Conservation (phyloP, 768 basidiomycete species). For the Mycena vulgaris region DNA sequence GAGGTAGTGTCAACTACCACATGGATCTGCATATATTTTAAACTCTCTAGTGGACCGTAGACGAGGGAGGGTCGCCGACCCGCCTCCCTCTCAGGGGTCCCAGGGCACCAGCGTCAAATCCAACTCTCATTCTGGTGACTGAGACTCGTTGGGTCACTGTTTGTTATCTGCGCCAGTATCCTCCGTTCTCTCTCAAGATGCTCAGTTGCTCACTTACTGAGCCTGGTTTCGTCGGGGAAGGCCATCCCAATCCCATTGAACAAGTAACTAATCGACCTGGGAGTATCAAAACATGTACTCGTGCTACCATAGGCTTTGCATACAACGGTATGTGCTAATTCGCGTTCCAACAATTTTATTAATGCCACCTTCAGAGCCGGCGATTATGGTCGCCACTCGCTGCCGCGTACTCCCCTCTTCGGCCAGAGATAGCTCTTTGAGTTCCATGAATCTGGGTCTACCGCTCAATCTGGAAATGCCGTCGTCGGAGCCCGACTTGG, state of each 20-base stretch:
- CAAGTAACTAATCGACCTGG: constrained; percentile 50
- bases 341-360: neutral
- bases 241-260: constrained; percentile 47
- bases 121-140: constrained; percentile 76
- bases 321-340: constrained; percentile 66
- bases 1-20: constrained; percentile 60
- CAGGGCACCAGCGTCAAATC: constrained; percentile 63
- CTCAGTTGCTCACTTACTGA: constrained; percentile 66
- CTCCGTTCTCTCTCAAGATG: constrained; percentile 57
- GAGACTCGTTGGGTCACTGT: constrained; percentile 72
- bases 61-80: constrained; percentile 58
- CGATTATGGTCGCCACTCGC: constrained; percentile 76
- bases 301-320: constrained; percentile 72
- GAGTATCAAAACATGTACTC: constrained; percentile 63
- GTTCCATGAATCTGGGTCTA: constrained; percentile 61
- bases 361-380: constrained; percentile 57
- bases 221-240: constrained; percentile 54
- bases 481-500: constrained; percentile 45
- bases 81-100: constrained; percentile 77
- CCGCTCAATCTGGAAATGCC: constrained; percentile 50
- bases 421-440: constrained; percentile 46
- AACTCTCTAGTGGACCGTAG: constrained; percentile 66
- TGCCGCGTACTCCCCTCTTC: constrained; percentile 64
- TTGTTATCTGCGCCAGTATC: constrained; percentile 67
- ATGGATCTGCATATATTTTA: neutral